Base-by-base conservation (phyloP, 1,284 basidiomycete genomes). In the Inonotus hispidus region DNA sequence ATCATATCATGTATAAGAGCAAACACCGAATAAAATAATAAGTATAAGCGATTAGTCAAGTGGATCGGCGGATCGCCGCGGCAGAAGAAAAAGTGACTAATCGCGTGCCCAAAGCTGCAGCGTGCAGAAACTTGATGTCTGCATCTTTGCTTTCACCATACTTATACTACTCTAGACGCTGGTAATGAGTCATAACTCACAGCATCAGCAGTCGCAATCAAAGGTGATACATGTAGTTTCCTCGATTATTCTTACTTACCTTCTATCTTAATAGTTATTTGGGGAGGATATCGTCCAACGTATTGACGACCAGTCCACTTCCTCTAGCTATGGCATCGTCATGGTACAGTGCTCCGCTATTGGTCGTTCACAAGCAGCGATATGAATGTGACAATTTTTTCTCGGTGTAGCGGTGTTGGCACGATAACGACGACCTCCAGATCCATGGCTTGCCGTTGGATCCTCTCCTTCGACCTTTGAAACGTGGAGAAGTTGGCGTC, bases 401-500 rank as follows among this genome's bases (percentile, higher is more conserved):
- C 7, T 53, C 10, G 16, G 6, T 49, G 16, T 66, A 91, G 89
- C 82, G 88, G 70, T 90, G 87, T 68, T 92, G 90, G 90, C 87
- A 90, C 66, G 90, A 92, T 71, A 81, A 83, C 11, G 88, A 92
- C 67, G 88, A 60, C 14, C 23, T 50, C 11, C 58, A 56, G 23
- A 32, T 50, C 6, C 29, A 32, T 23, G 55, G 54, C n/a, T 79
- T 79, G 32, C 76, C 76, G 0, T 71, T 75, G 13, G 89, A 92
- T 70, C 88, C 89, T 13, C 78, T 93, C 56, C 84, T 91, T 77
- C 80, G 90, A 45, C 82, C 85, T n/a, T 80, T 95, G 19, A 73
- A 78, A 58, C 84, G 82, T 59, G 90, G 90, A 55, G 92, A 95
- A 78, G 88, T 95, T 43, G 91, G 90, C 50, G 85, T 95, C 39